Conservation (phyloP, 106 monocot species). For the Dendrobium catenatum region DNA sequence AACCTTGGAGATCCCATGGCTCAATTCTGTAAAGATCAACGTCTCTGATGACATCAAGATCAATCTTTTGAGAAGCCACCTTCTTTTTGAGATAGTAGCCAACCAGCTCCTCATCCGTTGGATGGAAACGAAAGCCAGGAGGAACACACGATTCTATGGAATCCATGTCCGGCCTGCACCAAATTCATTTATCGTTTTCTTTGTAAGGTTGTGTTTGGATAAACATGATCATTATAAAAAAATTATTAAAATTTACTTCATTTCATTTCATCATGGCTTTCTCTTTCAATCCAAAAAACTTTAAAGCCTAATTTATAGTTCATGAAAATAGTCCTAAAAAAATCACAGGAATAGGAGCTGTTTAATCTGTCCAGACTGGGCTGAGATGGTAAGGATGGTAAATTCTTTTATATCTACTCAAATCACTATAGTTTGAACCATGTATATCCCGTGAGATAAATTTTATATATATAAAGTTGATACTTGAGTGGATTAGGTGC, state of each 20-base stretch:
- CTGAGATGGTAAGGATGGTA: too few relatives aligned
- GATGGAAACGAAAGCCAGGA: constrained; percentile 25
- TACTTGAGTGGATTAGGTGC: background rate
- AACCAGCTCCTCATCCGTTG: constrained; percentile 63
- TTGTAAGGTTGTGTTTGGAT: background rate
- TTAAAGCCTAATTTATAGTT: too few relatives aligned
- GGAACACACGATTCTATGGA: constrained; percentile 19
- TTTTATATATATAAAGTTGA: too few relatives aligned
- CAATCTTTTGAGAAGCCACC: constrained; percentile 53
- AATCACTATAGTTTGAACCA: too few relatives aligned
- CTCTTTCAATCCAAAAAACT: too few relatives aligned
- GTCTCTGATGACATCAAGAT: constrained; percentile 53
- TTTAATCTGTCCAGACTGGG: too few relatives aligned
- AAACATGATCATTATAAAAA: background rate
- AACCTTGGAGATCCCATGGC: constrained; percentile 27
- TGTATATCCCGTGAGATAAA: too few relatives aligned
- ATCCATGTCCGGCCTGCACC: constrained; percentile 14
- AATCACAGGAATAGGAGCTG: too few relatives aligned
- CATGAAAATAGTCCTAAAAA: too few relatives aligned
- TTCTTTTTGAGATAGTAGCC: constrained; percentile 63
- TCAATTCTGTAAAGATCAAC: constrained; percentile 33
- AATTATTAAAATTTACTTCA: background rate
- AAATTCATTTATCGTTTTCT: background rate
- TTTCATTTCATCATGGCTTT: background rate
- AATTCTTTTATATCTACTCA: too few relatives aligned